Percentiles rank a stretch among this genome's conserved stretches.
phyloP scores from a whole-genome alignment of 331 rosid genomes.

The Cydonia oblonga region DNA sequence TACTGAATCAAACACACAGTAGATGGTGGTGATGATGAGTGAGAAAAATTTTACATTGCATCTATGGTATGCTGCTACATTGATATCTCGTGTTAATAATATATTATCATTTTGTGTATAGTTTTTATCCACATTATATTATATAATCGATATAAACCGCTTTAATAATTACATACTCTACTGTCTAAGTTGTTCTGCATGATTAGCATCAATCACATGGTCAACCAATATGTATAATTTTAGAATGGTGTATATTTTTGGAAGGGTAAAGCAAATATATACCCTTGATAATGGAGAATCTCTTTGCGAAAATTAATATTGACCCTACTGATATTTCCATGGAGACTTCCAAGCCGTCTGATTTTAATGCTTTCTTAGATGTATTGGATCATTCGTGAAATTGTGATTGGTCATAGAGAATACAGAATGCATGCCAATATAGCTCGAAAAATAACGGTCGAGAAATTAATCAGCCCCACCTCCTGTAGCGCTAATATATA shows the following conservation, averaged over 20 bases:
- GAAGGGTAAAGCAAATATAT: background rate
- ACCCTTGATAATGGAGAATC: background rate
- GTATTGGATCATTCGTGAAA: background rate
- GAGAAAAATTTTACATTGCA: background rate
- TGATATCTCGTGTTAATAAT: background rate
- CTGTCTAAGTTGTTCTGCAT: too few relatives aligned
- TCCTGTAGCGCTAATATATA: background rate
- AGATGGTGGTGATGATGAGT: background rate
- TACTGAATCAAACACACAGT: background rate
- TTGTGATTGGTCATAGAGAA: background rate
- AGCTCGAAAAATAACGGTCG: background rate
- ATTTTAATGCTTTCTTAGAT: too few relatives aligned
- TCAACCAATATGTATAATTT: slow-evolving; percentile 1
- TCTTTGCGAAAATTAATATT: background rate
- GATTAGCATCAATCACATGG: too few relatives aligned
- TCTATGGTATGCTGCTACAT: too few relatives aligned
- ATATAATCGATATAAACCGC: too few relatives aligned
- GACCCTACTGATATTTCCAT: too few relatives aligned
- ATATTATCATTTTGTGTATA: background rate
- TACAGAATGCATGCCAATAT: background rate
- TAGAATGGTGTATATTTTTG: too few relatives aligned
- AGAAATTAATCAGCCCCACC: background rate
- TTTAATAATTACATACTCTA: too few relatives aligned
- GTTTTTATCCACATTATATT: background rate
- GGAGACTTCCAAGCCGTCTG: too few relatives aligned